Base-by-base conservation (phyloP, 148 eudicot genomes). In the Amaranthus cruentus region DNA sequence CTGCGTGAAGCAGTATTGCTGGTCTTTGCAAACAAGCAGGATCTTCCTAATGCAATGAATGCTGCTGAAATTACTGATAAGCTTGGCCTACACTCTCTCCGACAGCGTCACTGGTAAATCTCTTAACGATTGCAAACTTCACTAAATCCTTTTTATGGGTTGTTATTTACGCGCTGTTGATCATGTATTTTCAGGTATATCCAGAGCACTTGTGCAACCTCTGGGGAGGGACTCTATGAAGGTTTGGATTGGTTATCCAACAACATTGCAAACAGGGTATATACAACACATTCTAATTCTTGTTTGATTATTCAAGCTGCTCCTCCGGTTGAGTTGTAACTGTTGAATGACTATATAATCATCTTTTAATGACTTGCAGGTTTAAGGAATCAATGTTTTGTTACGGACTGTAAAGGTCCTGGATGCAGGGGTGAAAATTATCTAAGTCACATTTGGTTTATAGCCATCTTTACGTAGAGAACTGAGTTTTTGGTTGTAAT, bases 151-250 rank as follows among this genome's bases (percentile, higher is more conserved):
- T 4, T 38, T 2, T 52, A 46, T 47, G 15, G 14, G 7, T 58
- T 28, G 4, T 4, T 9, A 6, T 66, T 21, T 10, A 71, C 15
- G 9, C 52, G 9, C 52, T 56, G 10, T 47, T 59, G 21, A 59
- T 70, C 43, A 58, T 58, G 49, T 60, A 15, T 76, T 72, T 64
- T 49, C 86, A 88, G 92, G 92, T 88, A 88, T 68, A 86, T 88
- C 81, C 92, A 88, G 85, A 88, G 91, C 86, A 88, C 91, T 68
- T 88, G 91, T 77, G 91, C 89, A 46, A 88, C 88, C 75, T 86
- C 89, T 50, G 92, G 92, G 7, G 92, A 88, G 79, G 92, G 92
- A 44, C 84, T 88, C 21, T 88, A 88, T 47, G 92, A 88, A 84
- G 89, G 92, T 44, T 76, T 88, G 83, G 92, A 88, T 70, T 88